Conservation (phyloP, 768 basidiomycete genomes). For the Lentinula detonsa region DNA sequence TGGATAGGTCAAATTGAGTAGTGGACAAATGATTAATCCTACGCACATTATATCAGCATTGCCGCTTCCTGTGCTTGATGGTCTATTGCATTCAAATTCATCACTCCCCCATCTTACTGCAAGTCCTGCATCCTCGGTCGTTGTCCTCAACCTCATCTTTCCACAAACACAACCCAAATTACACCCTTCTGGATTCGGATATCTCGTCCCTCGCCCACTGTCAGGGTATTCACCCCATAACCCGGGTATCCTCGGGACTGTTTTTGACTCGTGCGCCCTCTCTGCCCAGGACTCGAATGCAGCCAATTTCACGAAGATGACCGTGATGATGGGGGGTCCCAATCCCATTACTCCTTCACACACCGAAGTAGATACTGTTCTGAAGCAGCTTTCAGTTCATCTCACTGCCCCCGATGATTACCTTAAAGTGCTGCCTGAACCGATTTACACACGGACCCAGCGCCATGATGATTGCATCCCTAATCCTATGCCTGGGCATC, state of each 20-base stretch:
- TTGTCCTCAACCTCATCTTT: conserved; percentile 89
- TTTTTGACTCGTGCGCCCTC: conserved; percentile 85
- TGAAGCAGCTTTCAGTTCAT: conserved; percentile 36
- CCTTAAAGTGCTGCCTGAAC: conserved; percentile 39
- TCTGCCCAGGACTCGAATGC: conserved; percentile 38
- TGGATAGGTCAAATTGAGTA: conserved; percentile 25
- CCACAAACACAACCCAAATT: conserved; percentile 39
- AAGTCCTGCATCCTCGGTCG: conserved; percentile 77
- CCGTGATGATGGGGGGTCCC: conserved; percentile 61
- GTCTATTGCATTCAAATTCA: conserved; percentile 31
- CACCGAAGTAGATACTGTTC: conserved; percentile 20
- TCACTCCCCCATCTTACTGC: conserved; percentile 56
- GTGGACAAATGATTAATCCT: conserved; percentile 26
- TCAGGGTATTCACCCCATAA: conserved; percentile 39
- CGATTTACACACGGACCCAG: conserved; percentile 46
- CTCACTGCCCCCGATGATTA: conserved; percentile 22
- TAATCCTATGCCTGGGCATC: conserved; percentile 66
- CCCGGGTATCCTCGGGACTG: conserved; percentile 68
- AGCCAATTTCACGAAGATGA: conserved; percentile 62
- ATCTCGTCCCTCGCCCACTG: conserved; percentile 79
- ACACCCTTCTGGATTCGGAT: conserved; percentile 89
- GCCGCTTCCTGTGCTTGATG: conserved; percentile 49
- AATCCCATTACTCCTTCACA: conserved; percentile 20
- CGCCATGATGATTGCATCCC: conserved; percentile 73
- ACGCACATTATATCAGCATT: conserved; percentile 77